Evolutionary conservation across 73 alveolate genomes (phyloP), one percentile per base, ranked within the genome.

Genomic region (Diophrys appendiculata): DNA sequence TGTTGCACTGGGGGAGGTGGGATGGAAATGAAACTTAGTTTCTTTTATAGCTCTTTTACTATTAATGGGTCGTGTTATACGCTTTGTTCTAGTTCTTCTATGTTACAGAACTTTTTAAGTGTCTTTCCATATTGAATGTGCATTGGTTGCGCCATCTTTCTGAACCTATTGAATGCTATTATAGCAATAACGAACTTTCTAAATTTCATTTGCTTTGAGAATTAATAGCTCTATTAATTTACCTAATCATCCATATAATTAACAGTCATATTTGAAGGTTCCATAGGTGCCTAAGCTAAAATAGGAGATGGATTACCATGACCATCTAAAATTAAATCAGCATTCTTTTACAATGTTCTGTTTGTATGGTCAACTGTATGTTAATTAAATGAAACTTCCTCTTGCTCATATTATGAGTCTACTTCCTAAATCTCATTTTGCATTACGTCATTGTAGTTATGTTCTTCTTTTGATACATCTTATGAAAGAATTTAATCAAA

Each of bases 101-200:
- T 29, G 5, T 25, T 23, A 31, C 75, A 43, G 3, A 67, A 31
- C 54, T 5, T 18, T 24, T 67, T 67, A 28, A 67, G 11, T 5
- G 24, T 3, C 5, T 25, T 67, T 3, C 75, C 75, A 67, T 67
- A 67, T 3, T 67, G 29, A 1, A 67, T 28, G 24, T 31, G 29
- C 5, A 43, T 54, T 67, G 23, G 52, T 23, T 60, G 18, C 71
- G 18, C 25, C 75, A 67, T 67, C 24, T 67, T 67, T 24, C 24
- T 67, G 2, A 67, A 28, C 5, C 75, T 18, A 67, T 67, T 67
- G 53, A 67, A 67, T 14, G 75, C 75, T 28, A 67, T 3, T 25
- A 67, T 29, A 29, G 75, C 75, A 31, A 67, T 67, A 1, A 67
- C 75, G 54, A 26, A 67, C 29, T 67, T 67, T 18, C 75, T 18